phyloP scores from a whole-genome alignment of 164 flowering plant species.

The Malania oleifera region DNA sequence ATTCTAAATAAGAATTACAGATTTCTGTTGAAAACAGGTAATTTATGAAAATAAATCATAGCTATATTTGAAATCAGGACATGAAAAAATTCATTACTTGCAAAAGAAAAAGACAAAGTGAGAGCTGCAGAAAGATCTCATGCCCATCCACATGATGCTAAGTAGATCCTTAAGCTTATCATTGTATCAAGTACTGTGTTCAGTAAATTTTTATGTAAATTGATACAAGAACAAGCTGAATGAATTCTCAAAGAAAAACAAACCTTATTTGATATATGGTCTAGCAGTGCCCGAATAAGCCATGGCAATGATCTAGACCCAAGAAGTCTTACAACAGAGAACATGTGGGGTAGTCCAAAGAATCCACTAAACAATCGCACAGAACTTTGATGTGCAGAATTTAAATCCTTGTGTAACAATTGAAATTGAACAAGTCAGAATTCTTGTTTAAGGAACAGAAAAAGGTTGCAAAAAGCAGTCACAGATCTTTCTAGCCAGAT shows the following conservation, averaged over 20 bases:
- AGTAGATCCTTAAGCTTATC: no score
- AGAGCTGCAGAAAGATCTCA: no score
- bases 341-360: slow-evolving; percentile 91
- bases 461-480: neutral
- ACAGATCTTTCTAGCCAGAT: no score
- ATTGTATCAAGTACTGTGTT: no score
- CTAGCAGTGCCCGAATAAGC: slow-evolving; percentile 92
- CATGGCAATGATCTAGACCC: slow-evolving; percentile 97
- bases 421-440: neutral
- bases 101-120: no score
- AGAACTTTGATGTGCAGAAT: slow-evolving; percentile 91
- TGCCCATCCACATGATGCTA: no score
- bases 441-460: neutral
- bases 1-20: no score
- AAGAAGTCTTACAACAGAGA: slow-evolving; percentile 70
- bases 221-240: neutral
- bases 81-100: no score
- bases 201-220: no score
- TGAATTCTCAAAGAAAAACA: neutral
- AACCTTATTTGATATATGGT: slow-evolving; percentile 89
- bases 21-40: no score
- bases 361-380: slow-evolving; percentile 84
- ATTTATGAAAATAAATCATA: no score
- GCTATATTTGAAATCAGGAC: no score
- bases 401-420: slow-evolving; percentile 56